Base-by-base conservation (phyloP, 805 yeast genomes). In the Vanderwaltozyma verrucispora region DNA sequence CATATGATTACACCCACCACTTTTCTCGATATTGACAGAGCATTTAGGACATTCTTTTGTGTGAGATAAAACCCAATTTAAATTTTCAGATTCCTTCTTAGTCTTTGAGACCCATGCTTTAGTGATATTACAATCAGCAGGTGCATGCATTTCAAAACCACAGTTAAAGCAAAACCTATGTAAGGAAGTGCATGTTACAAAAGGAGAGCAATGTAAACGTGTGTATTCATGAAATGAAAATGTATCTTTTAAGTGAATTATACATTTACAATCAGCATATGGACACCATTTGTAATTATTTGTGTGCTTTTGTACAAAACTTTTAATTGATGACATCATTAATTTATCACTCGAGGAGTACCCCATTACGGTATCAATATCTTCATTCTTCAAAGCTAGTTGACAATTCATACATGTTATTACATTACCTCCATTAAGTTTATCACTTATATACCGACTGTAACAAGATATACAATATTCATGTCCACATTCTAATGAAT, bases 1-100 rank as follows among this genome's bases (percentile, higher is more conserved):
- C 95, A 92, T 89, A 61, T 92, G 98, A 60, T 89, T 89, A 62
- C 98, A 92, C 0, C 98, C 98, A 17, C 96, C 97, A 54, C 82
- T 82, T 51, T 89, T 87, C 54, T 92, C 96, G 44, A 89, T 92
- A 21, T 76, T 65, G 1, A 86, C 65, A 9, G 64, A 63, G 63
- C 98, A 92, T 51, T 74, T 74, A 0, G 96, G 94, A 58, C 98
- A 92, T 32, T 74, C 72, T 48, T 85, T 80, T 1, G 98, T 86
- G 56, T 89, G 79, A 3, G 81, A 76, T 3, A 75, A 68, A 18
- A 92, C 77, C 96, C 97, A 92, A 50, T 80, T 75, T 2, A 79
- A 71, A 13, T 95, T 86, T 49, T 84, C 95, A 0, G 92, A 76
- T 54, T 92, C 97, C 53, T 86, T 92, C 42, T 70, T 69, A 45